These are phyloP conservation scores for Agrocybe praecox DNA, from an alignment of 768 basidiomycete species.

Conservation along the genomic window DNA sequence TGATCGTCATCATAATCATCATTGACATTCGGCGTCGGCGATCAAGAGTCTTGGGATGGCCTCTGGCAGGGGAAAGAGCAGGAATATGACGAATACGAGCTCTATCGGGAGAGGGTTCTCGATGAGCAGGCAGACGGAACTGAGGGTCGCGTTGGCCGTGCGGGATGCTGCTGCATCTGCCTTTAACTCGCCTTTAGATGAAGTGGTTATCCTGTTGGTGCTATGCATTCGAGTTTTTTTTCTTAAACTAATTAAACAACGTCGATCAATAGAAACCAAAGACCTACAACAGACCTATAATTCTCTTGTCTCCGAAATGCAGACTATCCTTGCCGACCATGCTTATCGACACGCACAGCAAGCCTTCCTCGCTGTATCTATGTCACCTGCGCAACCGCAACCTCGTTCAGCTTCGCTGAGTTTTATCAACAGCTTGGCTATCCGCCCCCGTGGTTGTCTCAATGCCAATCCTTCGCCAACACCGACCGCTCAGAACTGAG, in stretches of 20 bases:
- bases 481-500: too few relatives aligned
- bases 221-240: background rate
- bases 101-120: constrained; percentile 41
- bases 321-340: constrained; percentile 51
- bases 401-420: constrained; percentile 47
- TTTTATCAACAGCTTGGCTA: constrained; percentile 39
- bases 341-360: constrained; percentile 21
- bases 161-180: background rate
- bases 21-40: too few relatives aligned
- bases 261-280: constrained; percentile 67
- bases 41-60: background rate
- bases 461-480: constrained; percentile 46
- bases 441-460: constrained; percentile 56
- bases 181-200: background rate
- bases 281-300: constrained; percentile 64
- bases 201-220: too few relatives aligned
- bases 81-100: too few relatives aligned
- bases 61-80: background rate
- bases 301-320: constrained; percentile 54
- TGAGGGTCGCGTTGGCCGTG: constrained; percentile 54
- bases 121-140: constrained; percentile 60
- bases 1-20: too few relatives aligned
- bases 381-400: background rate
- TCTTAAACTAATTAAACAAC: background rate
- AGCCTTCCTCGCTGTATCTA: background rate